Base-by-base conservation (phyloP, 768 basidiomycete species). In the Russula earlei region DNA sequence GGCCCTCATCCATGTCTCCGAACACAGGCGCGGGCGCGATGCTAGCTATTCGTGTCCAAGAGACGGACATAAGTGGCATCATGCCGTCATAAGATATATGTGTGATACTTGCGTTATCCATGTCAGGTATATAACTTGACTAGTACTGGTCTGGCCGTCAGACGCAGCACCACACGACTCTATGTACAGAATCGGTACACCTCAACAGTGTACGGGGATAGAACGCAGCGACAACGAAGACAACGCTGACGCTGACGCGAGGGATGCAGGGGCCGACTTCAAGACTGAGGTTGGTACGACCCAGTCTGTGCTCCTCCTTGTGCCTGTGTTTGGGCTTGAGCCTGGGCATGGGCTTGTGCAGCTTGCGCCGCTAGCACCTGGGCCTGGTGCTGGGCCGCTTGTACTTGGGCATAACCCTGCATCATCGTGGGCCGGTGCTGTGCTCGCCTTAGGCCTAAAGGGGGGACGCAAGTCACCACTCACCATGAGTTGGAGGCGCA, bases 401-500 rank as follows among this genome's bases (percentile, higher is more conserved):
- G 55, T 17, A 14, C 49, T 36, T 52, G 56, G 2, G 56, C 47
- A 46, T 49, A 54, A 17, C 51, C 47, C 57, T 58, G 57, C 47
- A 54, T 58, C 5, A 49, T 43, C 45, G 51, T 17, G 20, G 31
- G 36, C 42, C 25, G 46, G 42, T 44, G 52, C 52, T 54, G 42
- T 34, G 41, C 46, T 58, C 56, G 46, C 48, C 34, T 54, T 27
- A 54, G 25, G 31, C 42, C 19, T 25, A 52, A 25, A 34, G 36
- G 11, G 11, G 25, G 31, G 20, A 41, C 9, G 25, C 12, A 33
- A 43, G 37, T 14, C 4, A 17, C 24, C 15, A 54, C 56, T 58
- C 37, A 58, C 62, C 52, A 43, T 53, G 50, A 62, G 60, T 45
- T 63, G 65, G 19, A 58, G 25, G 33, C 64, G 56, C 40, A 59